Evolutionary conservation across 345 rosid genomes (phyloP).

Genomic region (Pelargonium nanum): DNA sequence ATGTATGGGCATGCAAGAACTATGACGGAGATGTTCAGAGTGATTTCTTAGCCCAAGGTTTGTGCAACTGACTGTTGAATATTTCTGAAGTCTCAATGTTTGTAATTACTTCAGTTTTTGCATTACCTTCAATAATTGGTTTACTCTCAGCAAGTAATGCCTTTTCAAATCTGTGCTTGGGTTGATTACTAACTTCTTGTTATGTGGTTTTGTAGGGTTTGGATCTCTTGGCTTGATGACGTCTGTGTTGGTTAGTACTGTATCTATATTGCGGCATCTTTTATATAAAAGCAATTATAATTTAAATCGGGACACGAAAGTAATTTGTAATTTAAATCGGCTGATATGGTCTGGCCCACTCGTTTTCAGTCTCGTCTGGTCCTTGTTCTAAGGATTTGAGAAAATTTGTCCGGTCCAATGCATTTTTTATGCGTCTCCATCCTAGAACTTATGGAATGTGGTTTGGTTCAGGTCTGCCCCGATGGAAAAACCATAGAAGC

Average conservation of each 20-base stretch:
- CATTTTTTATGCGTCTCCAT: background rate
- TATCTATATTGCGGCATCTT: background rate
- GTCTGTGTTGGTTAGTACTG: constrained; percentile 66
- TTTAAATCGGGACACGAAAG: too few species aligned
- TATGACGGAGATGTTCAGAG: constrained; percentile 99
- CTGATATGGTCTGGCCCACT: too few species aligned
- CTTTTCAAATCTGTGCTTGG: constrained; percentile 12
- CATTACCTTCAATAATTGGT: background rate
- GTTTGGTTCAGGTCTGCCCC: background rate
- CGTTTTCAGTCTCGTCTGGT: too few species aligned
- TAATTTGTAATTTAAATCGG: too few species aligned
- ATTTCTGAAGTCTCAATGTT: too few species aligned
- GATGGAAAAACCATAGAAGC: constrained; percentile 43
- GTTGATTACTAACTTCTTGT: background rate
- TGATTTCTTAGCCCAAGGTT: constrained; percentile 97
- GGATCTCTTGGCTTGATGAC: constrained; percentile 99
- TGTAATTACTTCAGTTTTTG: background rate
- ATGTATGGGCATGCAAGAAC: constrained; percentile 99
- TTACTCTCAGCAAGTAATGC: too few species aligned
- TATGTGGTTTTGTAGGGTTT: constrained; percentile 41
- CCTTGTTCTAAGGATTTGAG: too few species aligned
- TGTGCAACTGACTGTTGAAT: constrained; percentile 8
- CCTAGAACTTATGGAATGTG: background rate
- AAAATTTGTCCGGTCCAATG: background rate
- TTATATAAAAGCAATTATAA: too few species aligned